Evolutionary conservation across 306 rosid genomes (phyloP), one percentile per base, ranked within the genome.

Genomic region (Myrica gale): DNA sequence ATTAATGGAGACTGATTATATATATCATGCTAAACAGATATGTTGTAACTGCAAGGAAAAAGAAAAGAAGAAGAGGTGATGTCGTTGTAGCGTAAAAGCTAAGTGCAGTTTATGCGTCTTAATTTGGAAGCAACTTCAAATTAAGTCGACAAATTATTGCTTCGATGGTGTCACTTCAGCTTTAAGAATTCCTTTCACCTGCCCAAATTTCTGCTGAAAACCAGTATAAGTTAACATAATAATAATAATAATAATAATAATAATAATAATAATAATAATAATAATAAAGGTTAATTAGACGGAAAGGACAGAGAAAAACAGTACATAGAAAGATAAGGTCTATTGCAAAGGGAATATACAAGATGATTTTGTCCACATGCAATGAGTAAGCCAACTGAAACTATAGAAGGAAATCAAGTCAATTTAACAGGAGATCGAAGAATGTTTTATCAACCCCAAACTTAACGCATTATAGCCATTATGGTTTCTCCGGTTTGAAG

Each of bases 61-160:
- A 32, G 37, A 32, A 32, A 32, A 32, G 37, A 32, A 19, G 10
- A 10, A 8, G 16, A 9, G 21, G 1, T 26, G 68, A 66, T 66
- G 26, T n/a, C n/a, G n/a, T 66, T 65, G 70, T 65, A 17, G 48
- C 70, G 41, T 66, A 42, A 42, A 66, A 42, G 70, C 50, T 1
- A 66, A 17, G 70, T 9, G 32, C 16, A 16, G 7, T 11, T 17
- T 9, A 7, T 66, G 51, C 70, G 9, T 17, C 15, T 4, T 32
- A 32, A 32, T 32, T 66, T 66, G 45, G 70, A 42, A 66, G 70
- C 70, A 65, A 65, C 70, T 16, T 65, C 48, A 17, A 39, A 47
- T 11, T 7, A 47, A 47, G 68, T 13, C 43, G 68, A 61, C 9
- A 19, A 6, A 54, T 47, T 2, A 58, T 62, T 62, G 37, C 46